These are phyloP conservation scores for Aspergillus sclerotialis DNA, from an alignment of 2,329 filamentous ascomycete genomes.

Conservation along the genomic window DNA sequence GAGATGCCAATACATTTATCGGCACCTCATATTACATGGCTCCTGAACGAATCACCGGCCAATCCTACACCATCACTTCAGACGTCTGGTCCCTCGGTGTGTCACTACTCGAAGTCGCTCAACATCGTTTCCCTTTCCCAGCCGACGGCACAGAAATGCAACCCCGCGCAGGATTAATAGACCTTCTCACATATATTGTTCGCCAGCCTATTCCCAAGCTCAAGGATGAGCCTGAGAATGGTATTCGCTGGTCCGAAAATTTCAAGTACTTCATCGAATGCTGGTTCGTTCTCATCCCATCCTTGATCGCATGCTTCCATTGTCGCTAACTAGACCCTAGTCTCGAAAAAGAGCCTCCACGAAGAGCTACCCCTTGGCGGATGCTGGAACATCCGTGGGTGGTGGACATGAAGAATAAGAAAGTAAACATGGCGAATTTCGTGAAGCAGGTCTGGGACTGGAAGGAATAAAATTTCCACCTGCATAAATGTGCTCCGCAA, in stretches of 20 bases:
- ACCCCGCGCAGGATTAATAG: conserved; percentile 84
- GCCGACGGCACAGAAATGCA: conserved; percentile 95
- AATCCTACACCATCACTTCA: conserved; percentile 96
- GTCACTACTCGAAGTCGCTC: conserved; percentile 95
- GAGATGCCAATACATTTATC: conserved; percentile 97
- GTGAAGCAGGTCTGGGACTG: conserved; percentile 95
- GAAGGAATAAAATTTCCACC: conserved; percentile 54
- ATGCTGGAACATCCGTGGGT: conserved; percentile 99
- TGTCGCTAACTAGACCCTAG: conserved; percentile 42
- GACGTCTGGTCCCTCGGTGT: conserved; percentile 98
- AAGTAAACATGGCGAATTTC: conserved; percentile 96
- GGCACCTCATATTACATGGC: conserved; percentile 99
- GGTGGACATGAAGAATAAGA: conserved; percentile 89
- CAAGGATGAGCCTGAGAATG: conserved; percentile 85
- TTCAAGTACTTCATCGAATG: conserved; percentile 99
- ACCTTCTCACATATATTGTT: conserved; percentile 95
- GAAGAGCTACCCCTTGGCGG: conserved; percentile 90
- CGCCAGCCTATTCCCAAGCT: conserved; percentile 89
- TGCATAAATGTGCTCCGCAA: no score
- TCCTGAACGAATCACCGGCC: conserved; percentile 92
- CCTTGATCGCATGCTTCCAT: not conserved
- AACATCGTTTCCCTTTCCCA: conserved; percentile 96
- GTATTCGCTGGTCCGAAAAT: conserved; percentile 90
- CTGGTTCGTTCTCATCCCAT: conserved; percentile 55
- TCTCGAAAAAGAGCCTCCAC: conserved; percentile 83